Evolutionary conservation across 2,329 filamentous ascomycete species (phyloP).

Genomic region (Ophiostoma ips): DNA sequence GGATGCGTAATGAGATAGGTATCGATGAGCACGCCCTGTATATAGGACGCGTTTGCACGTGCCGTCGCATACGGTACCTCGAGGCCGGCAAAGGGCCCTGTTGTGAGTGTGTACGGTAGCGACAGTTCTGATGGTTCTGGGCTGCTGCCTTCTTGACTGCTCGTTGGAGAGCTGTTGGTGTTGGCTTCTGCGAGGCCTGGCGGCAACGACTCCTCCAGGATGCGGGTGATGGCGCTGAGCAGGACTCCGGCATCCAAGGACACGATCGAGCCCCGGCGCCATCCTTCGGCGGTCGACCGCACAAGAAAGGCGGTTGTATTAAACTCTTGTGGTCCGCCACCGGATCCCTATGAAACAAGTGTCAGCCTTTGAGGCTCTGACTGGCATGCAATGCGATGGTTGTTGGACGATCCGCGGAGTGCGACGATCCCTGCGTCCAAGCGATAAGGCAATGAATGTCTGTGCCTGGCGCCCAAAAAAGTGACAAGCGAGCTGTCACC

Average conservation of each 20-base stretch:
- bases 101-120: conserved; percentile 41
- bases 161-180: conserved; percentile 3
- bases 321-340: conserved; percentile 79
- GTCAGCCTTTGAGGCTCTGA: too few relatives aligned
- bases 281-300: conserved; percentile 62
- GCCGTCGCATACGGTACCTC: conserved; percentile 52
- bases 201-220: conserved; percentile 48
- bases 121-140: conserved; percentile 13
- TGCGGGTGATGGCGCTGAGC: conserved; percentile 68
- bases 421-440: too few relatives aligned
- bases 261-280: conserved; percentile 69
- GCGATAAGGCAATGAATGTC: too few relatives aligned
- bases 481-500: too few relatives aligned
- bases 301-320: conserved; percentile 84
- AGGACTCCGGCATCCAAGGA: conserved; percentile 93
- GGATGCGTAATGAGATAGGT: conserved; percentile 90
- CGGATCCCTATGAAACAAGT: conserved; percentile 50
- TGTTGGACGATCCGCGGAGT: too few relatives aligned
- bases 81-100: conserved; percentile 70
- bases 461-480: too few relatives aligned
- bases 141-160: conserved; percentile 5
- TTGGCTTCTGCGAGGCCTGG: conserved; percentile 18
- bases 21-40: conserved; percentile 68
- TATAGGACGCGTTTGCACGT: conserved; percentile 64
- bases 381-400: too few relatives aligned